Evolutionary conservation across 2,329 filamentous ascomycete species (phyloP).

Genomic region (Cadophora sp.): DNA sequence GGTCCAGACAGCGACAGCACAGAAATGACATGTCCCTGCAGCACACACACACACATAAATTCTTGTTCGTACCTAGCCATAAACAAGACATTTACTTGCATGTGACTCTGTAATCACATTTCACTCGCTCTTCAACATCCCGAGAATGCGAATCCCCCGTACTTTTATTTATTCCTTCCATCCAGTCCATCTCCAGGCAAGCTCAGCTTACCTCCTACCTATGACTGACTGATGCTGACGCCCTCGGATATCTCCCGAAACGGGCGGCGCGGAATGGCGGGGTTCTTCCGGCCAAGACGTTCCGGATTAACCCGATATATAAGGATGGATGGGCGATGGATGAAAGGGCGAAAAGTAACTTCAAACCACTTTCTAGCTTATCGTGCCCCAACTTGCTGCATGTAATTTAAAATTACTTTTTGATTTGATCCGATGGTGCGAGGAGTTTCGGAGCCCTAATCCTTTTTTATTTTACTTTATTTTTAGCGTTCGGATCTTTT

Average conservation of each 20-base stretch:
- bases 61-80: too few relatives aligned
- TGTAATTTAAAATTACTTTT: slow-evolving; percentile 1
- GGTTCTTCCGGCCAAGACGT: slow-evolving; percentile 10
- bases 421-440: not conserved
- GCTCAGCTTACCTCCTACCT: not conserved
- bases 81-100: not conserved
- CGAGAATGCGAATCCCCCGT: not conserved
- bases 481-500: not conserved
- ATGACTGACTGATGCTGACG: not conserved
- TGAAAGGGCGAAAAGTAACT: slow-evolving; percentile 6
- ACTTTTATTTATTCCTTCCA: too few relatives aligned
- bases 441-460: not conserved
- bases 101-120: not conserved
- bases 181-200: not conserved
- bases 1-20: not conserved
- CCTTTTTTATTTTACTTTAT: too few relatives aligned
- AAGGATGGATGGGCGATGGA: not conserved
- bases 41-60: too few relatives aligned
- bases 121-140: not conserved
- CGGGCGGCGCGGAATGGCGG: not conserved
- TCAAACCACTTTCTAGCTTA: slow-evolving; percentile 7
- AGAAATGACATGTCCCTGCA: not conserved
- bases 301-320: slow-evolving; percentile 16
- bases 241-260: slow-evolving; percentile 7
- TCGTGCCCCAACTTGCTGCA: slow-evolving; percentile 6